phyloP scores from a whole-genome alignment of 75 land plant species.

The Pinus albicaulis region DNA sequence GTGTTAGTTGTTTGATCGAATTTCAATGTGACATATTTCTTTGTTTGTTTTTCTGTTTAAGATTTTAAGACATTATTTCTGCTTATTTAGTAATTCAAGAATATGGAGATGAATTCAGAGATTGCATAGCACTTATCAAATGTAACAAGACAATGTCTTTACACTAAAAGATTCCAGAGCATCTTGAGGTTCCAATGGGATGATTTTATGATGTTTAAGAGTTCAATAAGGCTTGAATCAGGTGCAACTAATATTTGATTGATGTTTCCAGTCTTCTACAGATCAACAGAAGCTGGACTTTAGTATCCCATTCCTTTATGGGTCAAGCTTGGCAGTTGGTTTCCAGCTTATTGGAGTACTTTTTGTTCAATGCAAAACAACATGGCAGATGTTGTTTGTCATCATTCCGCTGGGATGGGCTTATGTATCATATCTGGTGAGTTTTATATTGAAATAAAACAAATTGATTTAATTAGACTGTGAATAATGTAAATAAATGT shows the following conservation, averaged over 20 bases:
- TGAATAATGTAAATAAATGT: neutral
- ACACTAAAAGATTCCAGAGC: no score
- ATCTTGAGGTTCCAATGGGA: neutral
- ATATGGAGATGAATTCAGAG: neutral
- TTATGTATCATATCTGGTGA: slow-evolving; percentile 29
- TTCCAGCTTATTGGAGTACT: slow-evolving; percentile 28
- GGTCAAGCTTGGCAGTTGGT: slow-evolving; percentile 15
- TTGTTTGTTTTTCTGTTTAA: neutral
- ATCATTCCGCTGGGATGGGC: slow-evolving; percentile 31
- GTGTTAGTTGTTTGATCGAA: no score
- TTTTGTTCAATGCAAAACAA: slow-evolving; percentile 37
- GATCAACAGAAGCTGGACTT: slow-evolving; percentile 36
- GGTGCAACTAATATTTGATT: neutral
- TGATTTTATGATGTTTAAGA: neutral
- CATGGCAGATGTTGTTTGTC: slow-evolving; percentile 37
- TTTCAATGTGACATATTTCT: no score
- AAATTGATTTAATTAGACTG: neutral
- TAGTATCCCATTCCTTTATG: slow-evolving; percentile 16
- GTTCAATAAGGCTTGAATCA: neutral
- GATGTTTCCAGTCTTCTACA: slow-evolving; percentile 29
- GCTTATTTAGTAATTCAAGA: neutral
- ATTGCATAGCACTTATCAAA: neutral
- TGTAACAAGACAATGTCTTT: neutral
- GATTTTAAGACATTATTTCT: neutral
- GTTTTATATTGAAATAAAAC: neutral